A percentile compares a stretch with the other conserved stretches of the same genome.
Conservation (phyloP, 495 filamentous ascomycete species). For the Glarea lozoyensis region DNA sequence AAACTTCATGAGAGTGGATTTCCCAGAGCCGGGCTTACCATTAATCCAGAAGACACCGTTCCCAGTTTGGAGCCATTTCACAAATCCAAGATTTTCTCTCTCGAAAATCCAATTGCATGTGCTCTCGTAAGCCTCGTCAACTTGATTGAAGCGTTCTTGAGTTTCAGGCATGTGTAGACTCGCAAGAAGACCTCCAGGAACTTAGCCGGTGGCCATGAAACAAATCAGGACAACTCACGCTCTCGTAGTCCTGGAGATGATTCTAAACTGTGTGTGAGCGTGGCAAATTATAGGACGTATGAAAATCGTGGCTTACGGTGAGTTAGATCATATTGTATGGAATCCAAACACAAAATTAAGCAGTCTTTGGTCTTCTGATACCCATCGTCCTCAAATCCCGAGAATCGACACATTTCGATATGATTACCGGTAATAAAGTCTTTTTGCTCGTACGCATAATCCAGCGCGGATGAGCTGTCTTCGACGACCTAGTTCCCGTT, state of each 20-base stretch:
- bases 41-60: slow-evolving; percentile 1
- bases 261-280: too few relatives aligned
- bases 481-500: neutral
- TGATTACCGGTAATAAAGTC: neutral
- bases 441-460: neutral
- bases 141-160: too few relatives aligned
- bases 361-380: neutral
- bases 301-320: neutral
- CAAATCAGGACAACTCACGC: too few relatives aligned
- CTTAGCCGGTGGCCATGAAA: too few relatives aligned
- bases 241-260: too few relatives aligned
- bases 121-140: too few relatives aligned
- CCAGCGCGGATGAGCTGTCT: neutral
- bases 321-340: too few relatives aligned
- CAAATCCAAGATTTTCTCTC: too few relatives aligned
- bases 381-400: neutral
- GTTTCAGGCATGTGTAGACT: too few relatives aligned
- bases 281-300: neutral
- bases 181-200: too few relatives aligned
- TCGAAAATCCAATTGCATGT: too few relatives aligned
- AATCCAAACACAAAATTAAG: neutral
- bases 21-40: slow-evolving; percentile 41
- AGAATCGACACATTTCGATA: neutral
- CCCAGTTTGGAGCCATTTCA: slow-evolving; percentile 15
- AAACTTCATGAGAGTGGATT: slow-evolving; percentile 43